These are phyloP conservation scores for Tylopilus vinaceipallidus DNA, from an alignment of 768 basidiomycete genomes.

Conservation along the genomic window DNA sequence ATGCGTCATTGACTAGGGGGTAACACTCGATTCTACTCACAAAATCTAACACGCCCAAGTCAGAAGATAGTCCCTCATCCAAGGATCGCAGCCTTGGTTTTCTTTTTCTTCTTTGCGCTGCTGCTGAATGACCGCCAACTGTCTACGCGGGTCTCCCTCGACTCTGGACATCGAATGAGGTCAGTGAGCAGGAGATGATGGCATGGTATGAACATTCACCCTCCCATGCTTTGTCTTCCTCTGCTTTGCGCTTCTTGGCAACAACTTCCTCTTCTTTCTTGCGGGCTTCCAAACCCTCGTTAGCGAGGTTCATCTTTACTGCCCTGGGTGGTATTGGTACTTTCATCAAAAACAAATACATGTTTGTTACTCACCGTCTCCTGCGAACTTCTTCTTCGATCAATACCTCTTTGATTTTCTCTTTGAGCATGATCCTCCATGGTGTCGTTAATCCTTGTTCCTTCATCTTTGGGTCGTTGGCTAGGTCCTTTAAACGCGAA, in stretches of 20 bases:
- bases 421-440: slow-evolving; percentile 64
- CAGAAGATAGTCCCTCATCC: slow-evolving; percentile 43
- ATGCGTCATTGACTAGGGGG: neutral
- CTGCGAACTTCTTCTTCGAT: slow-evolving; percentile 89
- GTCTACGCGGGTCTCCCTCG: slow-evolving; percentile 76
- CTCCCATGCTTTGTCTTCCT: slow-evolving; percentile 89
- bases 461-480: slow-evolving; percentile 35
- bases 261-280: slow-evolving; percentile 86
- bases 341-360: neutral
- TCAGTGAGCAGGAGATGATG: neutral
- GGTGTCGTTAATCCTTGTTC: slow-evolving; percentile 44
- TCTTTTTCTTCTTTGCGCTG: slow-evolving; percentile 79
- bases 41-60: neutral
- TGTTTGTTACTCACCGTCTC: slow-evolving; percentile 58
- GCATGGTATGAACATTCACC: slow-evolving; percentile 42
- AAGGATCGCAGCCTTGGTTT: slow-evolving; percentile 62
- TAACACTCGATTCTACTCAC: slow-evolving; percentile 13
- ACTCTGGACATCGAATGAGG: slow-evolving; percentile 42
- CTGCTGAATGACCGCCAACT: slow-evolving; percentile 78
- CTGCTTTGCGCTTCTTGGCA: slow-evolving; percentile 78
- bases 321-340: slow-evolving; percentile 49
- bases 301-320: slow-evolving; percentile 86
- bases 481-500: slow-evolving; percentile 47
- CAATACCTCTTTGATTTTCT: slow-evolving; percentile 77
- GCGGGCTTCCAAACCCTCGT: slow-evolving; percentile 89